Percentiles rank a stretch among this genome's conserved stretches.
phyloP scores from a whole-genome alignment of 805 yeast species.

The Barnettozyma sucrosica region DNA sequence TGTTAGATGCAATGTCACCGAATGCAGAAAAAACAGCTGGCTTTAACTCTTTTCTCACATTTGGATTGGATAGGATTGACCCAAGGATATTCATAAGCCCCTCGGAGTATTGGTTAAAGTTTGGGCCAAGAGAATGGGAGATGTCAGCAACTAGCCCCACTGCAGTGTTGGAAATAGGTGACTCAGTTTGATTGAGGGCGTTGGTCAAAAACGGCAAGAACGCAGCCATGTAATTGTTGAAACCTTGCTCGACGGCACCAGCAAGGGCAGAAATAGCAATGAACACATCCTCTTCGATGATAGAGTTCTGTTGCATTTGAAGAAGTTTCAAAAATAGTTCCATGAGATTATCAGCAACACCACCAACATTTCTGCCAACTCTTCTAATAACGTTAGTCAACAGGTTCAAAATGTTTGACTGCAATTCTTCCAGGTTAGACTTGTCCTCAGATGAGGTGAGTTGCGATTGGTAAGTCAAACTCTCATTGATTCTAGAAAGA shows the following conservation, averaged over 20 bases:
- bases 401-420: slow-evolving; percentile 45
- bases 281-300: slow-evolving; percentile 91
- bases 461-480: slow-evolving; percentile 56
- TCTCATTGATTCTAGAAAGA: slow-evolving; percentile 63
- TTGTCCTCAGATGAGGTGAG: slow-evolving; percentile 63
- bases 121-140: slow-evolving; percentile 77
- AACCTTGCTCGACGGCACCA: slow-evolving; percentile 64
- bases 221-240: slow-evolving; percentile 70
- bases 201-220: slow-evolving; percentile 77
- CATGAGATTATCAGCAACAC: slow-evolving; percentile 83
- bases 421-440: slow-evolving; percentile 80
- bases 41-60: slow-evolving; percentile 72
- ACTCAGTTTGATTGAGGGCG: slow-evolving; percentile 78
- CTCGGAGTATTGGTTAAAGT: slow-evolving; percentile 67
- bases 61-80: slow-evolving; percentile 56
- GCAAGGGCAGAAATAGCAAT: slow-evolving; percentile 90
- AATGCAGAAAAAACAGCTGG: slow-evolving; percentile 88
- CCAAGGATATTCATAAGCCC: slow-evolving; percentile 83
- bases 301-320: slow-evolving; percentile 51
- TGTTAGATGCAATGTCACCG: slow-evolving; percentile 91
- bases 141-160: slow-evolving; percentile 95
- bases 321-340: slow-evolving; percentile 70
- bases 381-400: slow-evolving; percentile 43
- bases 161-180: slow-evolving; percentile 81
- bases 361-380: slow-evolving; percentile 54